Base-by-base conservation (phyloP, 225 moss, liverwort and hornwort species). In the Sphagnum tenellum region DNA sequence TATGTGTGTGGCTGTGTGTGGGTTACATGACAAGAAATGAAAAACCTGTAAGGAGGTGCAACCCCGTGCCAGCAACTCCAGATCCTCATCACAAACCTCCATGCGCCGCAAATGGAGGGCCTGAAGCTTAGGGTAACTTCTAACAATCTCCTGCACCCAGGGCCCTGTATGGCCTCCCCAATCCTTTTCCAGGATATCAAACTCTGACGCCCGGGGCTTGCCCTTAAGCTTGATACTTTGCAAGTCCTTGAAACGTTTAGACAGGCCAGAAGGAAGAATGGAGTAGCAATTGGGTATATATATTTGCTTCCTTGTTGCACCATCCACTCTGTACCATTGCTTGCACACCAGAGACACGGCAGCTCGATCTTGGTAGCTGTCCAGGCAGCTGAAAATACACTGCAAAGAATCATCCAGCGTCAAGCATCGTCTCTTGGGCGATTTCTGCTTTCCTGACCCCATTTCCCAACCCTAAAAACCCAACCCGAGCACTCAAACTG, bases 151-250 rank as follows among this genome's bases (percentile, higher is more conserved):
- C 11, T 50, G 67, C 47, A 94, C 75, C 94, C 94, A 94, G 8
- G 91, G 94, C 45, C 69, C 74, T 3, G 89, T 87, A 69, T 82
- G 78, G 2, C 85, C 91, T 5, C 94, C 94, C 94, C 91, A 94
- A 66, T 81, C 62, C 0, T 77, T 72, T 8, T 82, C 74, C 6
- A 89, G 68, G 6, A 94, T 69, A 46, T 70, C 80, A 48, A 78
- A 94, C 8, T 94, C 91, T 29, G 73, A 78, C 1, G 94, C 91
- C 12, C 91, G 63, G 0, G 91, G 83, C 78, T 87, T 89, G 13
- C 94, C 94, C 67, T 88, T 91, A 9, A 94, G 67, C 77, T 89
- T 89, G 74, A 91, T 66, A 12, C 84, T 77, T 14, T 76, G 59
- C 65, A 94, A 59, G 12, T 77, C 81, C 11, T 67, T 64, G 68